Evolutionary conservation across 2,329 filamentous ascomycete species (phyloP), one percentile per base, ranked within the genome.

Genomic region (Aspergillus sp.): DNA sequence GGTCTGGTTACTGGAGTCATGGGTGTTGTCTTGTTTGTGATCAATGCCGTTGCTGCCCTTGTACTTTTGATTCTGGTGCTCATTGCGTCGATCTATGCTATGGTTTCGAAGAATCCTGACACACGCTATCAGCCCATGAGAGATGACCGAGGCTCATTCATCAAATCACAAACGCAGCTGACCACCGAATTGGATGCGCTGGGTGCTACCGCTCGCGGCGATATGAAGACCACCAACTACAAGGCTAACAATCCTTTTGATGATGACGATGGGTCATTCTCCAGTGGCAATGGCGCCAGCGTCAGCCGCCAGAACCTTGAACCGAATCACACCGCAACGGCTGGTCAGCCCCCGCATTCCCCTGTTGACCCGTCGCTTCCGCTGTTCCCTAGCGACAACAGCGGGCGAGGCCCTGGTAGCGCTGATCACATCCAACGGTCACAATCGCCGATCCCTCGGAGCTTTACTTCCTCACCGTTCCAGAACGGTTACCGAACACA

Each of bases 111-210:
- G 83, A 96, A 97, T 77, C 93, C 93, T 20, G 93, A 98, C 72
- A 91, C 89, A 42, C 88, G 93, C 60, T 98, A 98, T 77, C 91
- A 96, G 76, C 92, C 91, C 68, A 97, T 98, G 93, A 89, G 89
- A 54, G 93, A 98, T 69, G 93, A 98, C 75, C 89, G 93, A 67
- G 91, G 91, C 51, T 97, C 93, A 9, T 97, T 98, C 78, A 96
- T 97, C 86, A 97, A 97, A 81, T 96, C 92, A 13, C 90, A 95
- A 74, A 90, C 90, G 5, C 88, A 93, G 69, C 80, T 96, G 53
- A 85, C 89, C 4, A 96, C 92, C 7, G 93, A 97, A 76, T 83
- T 97, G 50, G 92, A 97, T 73, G 93, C 93, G 8, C 80, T 97
- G 56, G 93, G 90, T 63, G 90, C 90, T 15, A 96, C 92, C 5